Evolutionary conservation across 2,329 filamentous ascomycete genomes (phyloP), one percentile per base, ranked within the genome.

Genomic region (Cytospora piceae): DNA sequence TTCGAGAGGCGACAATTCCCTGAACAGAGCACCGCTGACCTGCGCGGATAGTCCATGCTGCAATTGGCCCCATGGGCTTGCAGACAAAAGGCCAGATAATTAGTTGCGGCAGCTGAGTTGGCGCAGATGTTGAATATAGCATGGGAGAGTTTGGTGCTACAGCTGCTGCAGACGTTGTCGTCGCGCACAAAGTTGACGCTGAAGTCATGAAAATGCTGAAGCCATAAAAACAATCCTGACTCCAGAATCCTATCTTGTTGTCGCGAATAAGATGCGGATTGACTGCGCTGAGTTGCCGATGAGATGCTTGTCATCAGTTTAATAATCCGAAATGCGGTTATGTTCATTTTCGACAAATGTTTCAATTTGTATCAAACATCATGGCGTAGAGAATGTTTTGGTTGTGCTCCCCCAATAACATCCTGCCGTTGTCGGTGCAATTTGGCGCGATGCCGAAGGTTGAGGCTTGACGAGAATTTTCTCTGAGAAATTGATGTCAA

Each of bases 141-240:
- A 73, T 76, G 70, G 72, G 74, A 55, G 71, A 68, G 4, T 75
- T 76, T 32, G 74, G 72, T 6, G 70, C 75, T 32, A 72, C 70
- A 2, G 71, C 72, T 1, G 67, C 72, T 22, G 70, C 68, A 24
- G 75, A 75, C 55, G 69, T 75, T 12, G 68, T 70, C 7, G 60
- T 75, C 11, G 73, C 71, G 8, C 75, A 73, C 49, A 66, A 69
- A 12, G 70, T 75, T 5, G 74, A 76, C 64, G 71, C 70, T 42
- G 74, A 73, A 39, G 37, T 11, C 59, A 64, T 55, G 59, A 31
- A 20, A 52, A 39, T 64, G 71, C 70, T 42, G 74, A 73, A 39
- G 14, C 37, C 59, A 64, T 55, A 46, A 39, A 20, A 52, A 39
- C 3, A 29, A 5, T 29, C 27, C 15, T 65, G 20, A n/a, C 20